These are phyloP conservation scores for Trichomonascus vanleenenianus DNA, from an alignment of 805 yeast species.

Conservation along the genomic window DNA sequence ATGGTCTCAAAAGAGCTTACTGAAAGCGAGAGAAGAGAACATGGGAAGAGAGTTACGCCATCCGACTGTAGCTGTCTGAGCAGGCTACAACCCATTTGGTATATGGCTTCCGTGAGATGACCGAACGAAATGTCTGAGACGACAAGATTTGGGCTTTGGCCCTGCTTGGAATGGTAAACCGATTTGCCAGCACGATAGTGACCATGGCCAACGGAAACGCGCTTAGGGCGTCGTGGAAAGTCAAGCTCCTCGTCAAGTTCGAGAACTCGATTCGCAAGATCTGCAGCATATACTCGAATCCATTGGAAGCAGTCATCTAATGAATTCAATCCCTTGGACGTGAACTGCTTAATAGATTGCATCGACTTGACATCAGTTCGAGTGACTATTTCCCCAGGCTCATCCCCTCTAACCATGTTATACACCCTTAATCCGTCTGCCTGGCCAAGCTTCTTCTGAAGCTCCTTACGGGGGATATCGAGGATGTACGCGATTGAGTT, in stretches of 20 bases:
- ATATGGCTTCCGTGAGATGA: neutral
- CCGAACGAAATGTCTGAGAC: constrained; percentile 5
- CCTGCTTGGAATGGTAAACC: constrained; percentile 17
- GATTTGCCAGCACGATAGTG: constrained; percentile 15
- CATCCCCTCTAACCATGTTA: constrained; percentile 57
- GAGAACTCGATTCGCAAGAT: constrained; percentile 56
- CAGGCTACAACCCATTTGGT: constrained; percentile 5
- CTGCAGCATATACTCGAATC: constrained; percentile 80
- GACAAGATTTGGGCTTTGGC: constrained; percentile 12
- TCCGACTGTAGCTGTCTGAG: constrained; percentile 1
- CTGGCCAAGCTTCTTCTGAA: constrained; percentile 35
- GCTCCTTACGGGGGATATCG: constrained; percentile 33
- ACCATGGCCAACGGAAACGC: constrained; percentile 34
- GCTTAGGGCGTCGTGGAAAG: constrained; percentile 44
- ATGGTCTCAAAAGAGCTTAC: constrained; percentile 2
- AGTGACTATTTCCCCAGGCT: constrained; percentile 44
- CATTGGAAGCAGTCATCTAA: constrained; percentile 59
- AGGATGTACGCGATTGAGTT: neutral
- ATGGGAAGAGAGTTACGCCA: neutral
- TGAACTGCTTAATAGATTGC: constrained; percentile 81
- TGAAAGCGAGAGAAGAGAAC: constrained; percentile 1
- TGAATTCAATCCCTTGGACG: constrained; percentile 44
- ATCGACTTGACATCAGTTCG: constrained; percentile 69
- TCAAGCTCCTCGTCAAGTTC: constrained; percentile 67
- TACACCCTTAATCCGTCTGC: constrained; percentile 46